Evolutionary conservation across 202 grass and related monocot genomes (phyloP).

Genomic region (Schoenoplectus triqueter): DNA sequence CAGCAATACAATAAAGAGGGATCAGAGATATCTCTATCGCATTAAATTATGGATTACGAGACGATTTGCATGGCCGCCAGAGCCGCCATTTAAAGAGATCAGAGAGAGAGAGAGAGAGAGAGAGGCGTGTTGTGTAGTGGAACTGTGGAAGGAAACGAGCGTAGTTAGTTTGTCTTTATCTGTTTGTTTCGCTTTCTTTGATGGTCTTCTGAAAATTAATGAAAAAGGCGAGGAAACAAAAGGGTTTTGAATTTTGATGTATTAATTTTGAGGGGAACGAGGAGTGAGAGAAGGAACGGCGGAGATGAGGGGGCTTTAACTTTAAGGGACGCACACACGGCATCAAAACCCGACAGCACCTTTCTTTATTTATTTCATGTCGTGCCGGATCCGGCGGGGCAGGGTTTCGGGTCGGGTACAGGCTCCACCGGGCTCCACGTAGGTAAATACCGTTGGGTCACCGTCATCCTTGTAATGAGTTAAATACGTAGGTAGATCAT

Average conservation of each 20-base stretch:
- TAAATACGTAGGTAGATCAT: background rate
- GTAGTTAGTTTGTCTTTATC: background rate
- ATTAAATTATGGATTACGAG: conserved; percentile 37
- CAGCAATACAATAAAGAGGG: background rate
- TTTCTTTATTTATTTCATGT: conserved; percentile 21
- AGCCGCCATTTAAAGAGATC: conserved; percentile 39
- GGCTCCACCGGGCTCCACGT: background rate
- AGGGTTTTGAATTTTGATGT: conserved; percentile 20
- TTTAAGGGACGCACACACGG: conserved; percentile 20
- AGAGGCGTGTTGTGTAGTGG: background rate
- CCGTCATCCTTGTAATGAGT: background rate
- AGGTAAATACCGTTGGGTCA: background rate
- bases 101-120: background rate
- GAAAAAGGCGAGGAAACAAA: background rate
- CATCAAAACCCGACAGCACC: conserved; percentile 33
- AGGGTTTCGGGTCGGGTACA: background rate
- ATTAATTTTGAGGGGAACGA: background rate
- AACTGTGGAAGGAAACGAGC: background rate
- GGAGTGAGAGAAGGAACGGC: conserved; percentile 19
- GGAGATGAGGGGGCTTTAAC: conserved; percentile 20
- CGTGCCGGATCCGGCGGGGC: conserved; percentile 26
- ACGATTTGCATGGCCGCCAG: conserved; percentile 41
- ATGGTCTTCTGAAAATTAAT: background rate
- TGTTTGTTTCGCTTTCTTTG: background rate
- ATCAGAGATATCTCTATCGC: conserved; percentile 28